Conservation (phyloP, 1,284 basidiomycete genomes). For the Cutaneotrichosporon mucoides region DNA sequence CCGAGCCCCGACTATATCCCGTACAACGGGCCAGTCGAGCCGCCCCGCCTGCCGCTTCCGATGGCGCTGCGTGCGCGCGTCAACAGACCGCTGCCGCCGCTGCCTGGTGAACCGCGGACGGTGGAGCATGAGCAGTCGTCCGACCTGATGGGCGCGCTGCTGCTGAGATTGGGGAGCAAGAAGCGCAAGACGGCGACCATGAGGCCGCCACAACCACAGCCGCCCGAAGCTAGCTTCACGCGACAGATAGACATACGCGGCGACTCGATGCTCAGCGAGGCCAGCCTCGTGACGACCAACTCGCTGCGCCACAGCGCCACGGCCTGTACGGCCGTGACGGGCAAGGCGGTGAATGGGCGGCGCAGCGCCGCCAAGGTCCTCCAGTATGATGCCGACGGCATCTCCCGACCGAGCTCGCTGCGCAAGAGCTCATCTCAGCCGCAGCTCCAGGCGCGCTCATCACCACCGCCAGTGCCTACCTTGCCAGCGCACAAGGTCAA, state of each 20-base stretch:
- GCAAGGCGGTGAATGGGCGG: background rate
- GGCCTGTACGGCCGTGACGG: background rate
- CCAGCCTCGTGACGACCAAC: background rate
- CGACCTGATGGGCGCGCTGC: background rate
- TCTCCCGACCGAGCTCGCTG: no score
- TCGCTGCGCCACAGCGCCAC: background rate
- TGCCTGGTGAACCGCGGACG: background rate
- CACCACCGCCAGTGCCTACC: no score
- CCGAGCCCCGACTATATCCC: slow-evolving; percentile 39
- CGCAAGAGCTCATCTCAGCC: no score
- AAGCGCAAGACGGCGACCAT: background rate
- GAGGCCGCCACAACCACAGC: no score
- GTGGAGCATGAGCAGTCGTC: background rate
- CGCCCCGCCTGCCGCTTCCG: slow-evolving; percentile 4
- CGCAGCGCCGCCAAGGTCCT: background rate
- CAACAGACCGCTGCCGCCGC: background rate
- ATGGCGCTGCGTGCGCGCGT: background rate
- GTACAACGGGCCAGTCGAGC: slow-evolving; percentile 33
- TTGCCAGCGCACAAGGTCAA: no score
- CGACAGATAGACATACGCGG: background rate
- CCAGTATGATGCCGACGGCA: background rate
- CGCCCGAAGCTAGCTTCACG: no score
- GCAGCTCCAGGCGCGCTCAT: no score
- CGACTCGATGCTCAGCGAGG: background rate
- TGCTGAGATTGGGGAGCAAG: background rate